Evolutionary conservation across 441 rosid genomes (phyloP), one percentile per base, ranked within the genome.

Genomic region (Biscutella auriculata): DNA sequence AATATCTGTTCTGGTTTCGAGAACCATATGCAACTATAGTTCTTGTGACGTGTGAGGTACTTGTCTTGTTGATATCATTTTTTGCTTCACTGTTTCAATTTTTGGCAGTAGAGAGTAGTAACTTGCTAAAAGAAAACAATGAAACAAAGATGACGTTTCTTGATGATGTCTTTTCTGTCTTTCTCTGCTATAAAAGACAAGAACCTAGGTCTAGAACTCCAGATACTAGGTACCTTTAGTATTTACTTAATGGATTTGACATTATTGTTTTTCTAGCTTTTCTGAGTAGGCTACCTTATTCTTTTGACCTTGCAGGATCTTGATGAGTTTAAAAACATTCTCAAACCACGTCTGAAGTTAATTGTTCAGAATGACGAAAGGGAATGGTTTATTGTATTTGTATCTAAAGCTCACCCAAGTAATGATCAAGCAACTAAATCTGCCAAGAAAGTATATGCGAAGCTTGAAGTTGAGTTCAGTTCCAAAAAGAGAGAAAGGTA

Each of bases 11-110:
- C 70, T 94, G 96, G 96, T 94, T 90, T 64, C 74, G 96, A 47
- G 99, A 94, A 63, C 99, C 97, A 3, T 94, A 85, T 62, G 94
- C 97, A 46, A 85, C 92, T 42, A 65, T 94, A 26, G 87, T 94
- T 70, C 88, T 94, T 30, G 99, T 90, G 42, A 87, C 97, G 2
- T 94, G 99, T 75, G 97, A 94, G 97, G 97, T 94, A 82, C 59
- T 48, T 63, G 17, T 39, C 56, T 60, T 34, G 57, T 29, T 41
- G 51, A 40, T 57, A 37, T 47, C 34, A 5, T 23, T 26, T 66
- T 8, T 28, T 0, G 15, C 37, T 9, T 59, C 23, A 39, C 16
- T 44, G 29, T 49, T 26, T 57, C 29, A n/a, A 23, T 33, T 61
- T 35, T 50, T 56, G 57, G 13, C 39, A 17, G 16, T 61, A n/a